These are phyloP conservation scores for Aspergillus leporis DNA, from an alignment of 495 filamentous ascomycete species.

Conservation along the genomic window DNA sequence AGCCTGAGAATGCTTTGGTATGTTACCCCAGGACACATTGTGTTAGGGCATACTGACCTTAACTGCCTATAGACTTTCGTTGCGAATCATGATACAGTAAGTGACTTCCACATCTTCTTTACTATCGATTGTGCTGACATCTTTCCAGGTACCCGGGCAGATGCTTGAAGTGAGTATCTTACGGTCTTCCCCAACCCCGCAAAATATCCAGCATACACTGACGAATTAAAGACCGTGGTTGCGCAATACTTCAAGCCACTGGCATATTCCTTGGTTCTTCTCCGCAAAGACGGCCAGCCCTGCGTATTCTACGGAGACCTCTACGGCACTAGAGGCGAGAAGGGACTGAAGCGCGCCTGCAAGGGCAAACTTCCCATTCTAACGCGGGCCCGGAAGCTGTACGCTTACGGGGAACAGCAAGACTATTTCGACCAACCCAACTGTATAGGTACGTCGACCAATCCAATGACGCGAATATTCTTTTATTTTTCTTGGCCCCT, in stretches of 20 bases:
- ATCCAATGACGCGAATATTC: background rate
- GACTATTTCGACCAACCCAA: conserved; percentile 68
- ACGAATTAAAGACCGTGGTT: conserved; percentile 43
- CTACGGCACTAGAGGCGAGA: conserved; percentile 59
- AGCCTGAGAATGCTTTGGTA: conserved; percentile 64
- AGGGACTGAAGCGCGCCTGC: conserved; percentile 58
- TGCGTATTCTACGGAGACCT: conserved; percentile 76
- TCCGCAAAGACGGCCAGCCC: conserved; percentile 64
- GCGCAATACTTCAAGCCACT: conserved; percentile 58
- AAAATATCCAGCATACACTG: conserved; percentile 5
- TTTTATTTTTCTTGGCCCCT: background rate
- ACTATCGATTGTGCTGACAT: background rate
- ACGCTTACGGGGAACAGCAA: conserved; percentile 65
- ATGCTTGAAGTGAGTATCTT: conserved; percentile 48
- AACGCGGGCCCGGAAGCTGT: conserved; percentile 64
- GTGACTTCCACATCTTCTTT: background rate
- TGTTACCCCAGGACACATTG: conserved; percentile 17
- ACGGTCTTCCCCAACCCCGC: background rate
- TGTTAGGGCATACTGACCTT: background rate
- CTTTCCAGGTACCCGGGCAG: conserved; percentile 57
- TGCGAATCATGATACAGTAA: conserved; percentile 47
- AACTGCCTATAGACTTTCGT: conserved; percentile 39
- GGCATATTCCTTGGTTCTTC: conserved; percentile 64
- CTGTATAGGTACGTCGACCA: conserved; percentile 57
- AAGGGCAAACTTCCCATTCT: conserved; percentile 59